Evolutionary conservation across 345 rosid genomes (phyloP).

Genomic region (Arabidopsis suecica): DNA sequence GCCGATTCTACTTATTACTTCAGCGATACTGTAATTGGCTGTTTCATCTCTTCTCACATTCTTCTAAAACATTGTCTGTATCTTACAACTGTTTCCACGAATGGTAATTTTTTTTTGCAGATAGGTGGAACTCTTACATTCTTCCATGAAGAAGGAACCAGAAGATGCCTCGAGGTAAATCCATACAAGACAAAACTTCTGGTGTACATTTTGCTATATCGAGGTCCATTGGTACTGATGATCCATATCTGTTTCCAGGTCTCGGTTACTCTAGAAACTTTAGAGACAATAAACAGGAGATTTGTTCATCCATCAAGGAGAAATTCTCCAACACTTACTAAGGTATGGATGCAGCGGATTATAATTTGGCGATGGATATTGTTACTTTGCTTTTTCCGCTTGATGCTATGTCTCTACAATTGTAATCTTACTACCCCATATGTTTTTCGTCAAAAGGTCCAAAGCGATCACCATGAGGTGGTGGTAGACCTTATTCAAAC

Average conservation of each 20-base stretch:
- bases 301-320: conserved; percentile 87
- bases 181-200: conserved; percentile 8
- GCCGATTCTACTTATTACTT: conserved; percentile 93
- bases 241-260: conserved; percentile 55
- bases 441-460: conserved; percentile 59
- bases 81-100: conserved; percentile 29
- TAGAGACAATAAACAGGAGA: conserved; percentile 71
- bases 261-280: conserved; percentile 80
- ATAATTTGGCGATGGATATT: neutral
- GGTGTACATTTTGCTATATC: conserved; percentile 5
- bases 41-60: conserved; percentile 21
- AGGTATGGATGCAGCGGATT: conserved; percentile 51
- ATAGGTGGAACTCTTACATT: conserved; percentile 97
- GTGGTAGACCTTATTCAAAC: conserved; percentile 96
- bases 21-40: conserved; percentile 75
- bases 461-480: conserved; percentile 92
- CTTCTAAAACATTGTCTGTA: conserved; percentile 9
- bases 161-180: conserved; percentile 95
- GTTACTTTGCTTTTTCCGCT: neutral
- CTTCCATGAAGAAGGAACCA: conserved; percentile 85
- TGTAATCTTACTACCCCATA: conserved; percentile 6
- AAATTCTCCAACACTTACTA: conserved; percentile 82
- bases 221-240: neutral
- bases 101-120: conserved; percentile 50
- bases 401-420: conserved; percentile 3